Base-by-base conservation (phyloP, 768 basidiomycete species). In the Serendipita vermifera region DNA sequence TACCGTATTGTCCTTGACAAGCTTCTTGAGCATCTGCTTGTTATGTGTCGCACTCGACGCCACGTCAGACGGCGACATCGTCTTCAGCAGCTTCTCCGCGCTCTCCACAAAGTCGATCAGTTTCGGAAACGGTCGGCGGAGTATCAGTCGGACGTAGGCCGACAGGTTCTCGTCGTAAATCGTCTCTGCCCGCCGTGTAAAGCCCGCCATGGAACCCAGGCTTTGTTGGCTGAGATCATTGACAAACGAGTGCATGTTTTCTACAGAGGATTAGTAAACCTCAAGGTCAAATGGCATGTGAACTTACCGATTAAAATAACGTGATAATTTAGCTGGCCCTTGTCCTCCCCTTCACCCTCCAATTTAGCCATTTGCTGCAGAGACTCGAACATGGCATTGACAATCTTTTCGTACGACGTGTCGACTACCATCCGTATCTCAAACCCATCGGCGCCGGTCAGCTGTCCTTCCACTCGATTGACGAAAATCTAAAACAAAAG, bases 171-270 rank as follows among this genome's bases (percentile, higher is more conserved):
- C 91, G 41, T 88, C 86, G 65, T 96, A 97, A 48, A 92, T 83
- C 0, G 70, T 72, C 67, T 90, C 82, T 0, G 93, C 94, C 56
- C 77, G 78, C 60, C 77, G 77, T 48, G 82, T 69, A 64, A 88
- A 91, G 1, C 70, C 64, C 43, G 72, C 70, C 59, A 85, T 72
- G 46, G 87, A 77, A 56, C 76, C 70, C 54, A 83, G 70, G 64
- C 86, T 78, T 63, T 90, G 73, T 61, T 77, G 78, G 0, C 82
- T 77, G 32, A 85, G 81, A 64, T 94, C 92, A 0, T 83, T 79
- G 33, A 91, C 78, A 65, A 96, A 94, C 64, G 86, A 83, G 61
- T 93, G 87, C 92, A 94, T 96, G 66, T 98, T 98, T 69, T 96
- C 94, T 98, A 65, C 2, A 27, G 22, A 31, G 24, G 33, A 7